Base-by-base conservation (phyloP, 495 filamentous ascomycete species). In the Hypoxylon trugodes region DNA sequence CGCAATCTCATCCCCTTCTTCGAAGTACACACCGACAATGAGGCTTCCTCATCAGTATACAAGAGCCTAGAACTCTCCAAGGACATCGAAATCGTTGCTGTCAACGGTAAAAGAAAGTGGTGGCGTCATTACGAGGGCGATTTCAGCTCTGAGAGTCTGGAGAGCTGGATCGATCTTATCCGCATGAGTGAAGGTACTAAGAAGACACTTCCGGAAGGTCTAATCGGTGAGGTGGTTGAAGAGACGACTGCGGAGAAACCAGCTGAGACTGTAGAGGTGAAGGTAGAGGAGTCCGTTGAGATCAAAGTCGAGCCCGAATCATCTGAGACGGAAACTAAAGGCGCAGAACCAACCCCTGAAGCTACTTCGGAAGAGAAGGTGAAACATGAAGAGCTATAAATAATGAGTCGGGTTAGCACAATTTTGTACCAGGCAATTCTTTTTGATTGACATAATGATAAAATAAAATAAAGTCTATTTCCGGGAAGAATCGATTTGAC, bases 51-150 rank as follows among this genome's bases (percentile, higher is more conserved):
- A 3, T 71, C 76, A 0, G 71, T 97, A 1, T 82, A 86, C 24
- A 76, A 81, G 26, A 76, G 80, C 9, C 84, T 98, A 26, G 85
- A 80, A 2, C 77, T 97, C 51, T 71, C 69, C 4, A 77, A 74
- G 2, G 80, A 84, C 15, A 69, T 82, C 1, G 87, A 94, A 63
- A 69, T 98, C 32, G 77, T 98, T 30, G 93, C 92, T 7, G 68
- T 96, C 32, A 97, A 97, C 74, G 90, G 86, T 6, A 87, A 91
- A 63, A 82, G 92, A 30, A 86, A 86, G 18, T 98, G 95, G 96
- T 96, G 87, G 83, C 86, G 89, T 59, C 85, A 82, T 32, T 96
- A 89, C 66, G 76, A 81, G 30, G 76, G 79, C 3, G 83, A 87
- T 18, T 90, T 86, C 59, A 80, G 79, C 8, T 70, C 82, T 25